Conservation (phyloP, 2,329 filamentous ascomycete genomes). For the Ophiostoma populinum region DNA sequence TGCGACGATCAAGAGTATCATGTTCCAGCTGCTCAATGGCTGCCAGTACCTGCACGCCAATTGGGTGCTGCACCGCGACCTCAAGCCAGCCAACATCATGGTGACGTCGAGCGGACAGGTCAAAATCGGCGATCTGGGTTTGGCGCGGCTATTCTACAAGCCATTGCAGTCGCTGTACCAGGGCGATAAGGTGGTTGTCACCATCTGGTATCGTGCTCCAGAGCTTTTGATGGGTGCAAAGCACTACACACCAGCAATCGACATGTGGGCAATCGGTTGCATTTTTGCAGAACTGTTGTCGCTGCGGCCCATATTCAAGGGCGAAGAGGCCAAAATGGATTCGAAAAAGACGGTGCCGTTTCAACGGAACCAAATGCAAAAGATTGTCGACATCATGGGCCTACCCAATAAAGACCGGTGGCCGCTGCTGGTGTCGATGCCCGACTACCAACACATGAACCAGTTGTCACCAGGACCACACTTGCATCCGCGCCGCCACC, state of each 20-base stretch:
- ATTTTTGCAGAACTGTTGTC: conserved; percentile 92
- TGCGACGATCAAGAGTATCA: conserved; percentile 75
- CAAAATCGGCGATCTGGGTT: conserved; percentile 84
- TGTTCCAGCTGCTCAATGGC: conserved; percentile 91
- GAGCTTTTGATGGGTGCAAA: conserved; percentile 79
- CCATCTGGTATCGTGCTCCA: conserved; percentile 95
- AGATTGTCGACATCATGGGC: conserved; percentile 93
- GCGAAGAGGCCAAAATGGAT: conserved; percentile 98
- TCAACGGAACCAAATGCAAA: conserved; percentile 96
- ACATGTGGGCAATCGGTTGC: conserved; percentile 94
- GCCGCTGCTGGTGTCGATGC: conserved; percentile 72
- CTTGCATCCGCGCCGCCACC: conserved; percentile 16
- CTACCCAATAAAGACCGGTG: conserved; percentile 77
- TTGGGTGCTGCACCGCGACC: conserved; percentile 91
- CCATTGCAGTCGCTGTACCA: conserved; percentile 80
- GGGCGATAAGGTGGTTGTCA: conserved; percentile 95
- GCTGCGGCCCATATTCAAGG: conserved; percentile 89
- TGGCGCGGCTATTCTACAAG: conserved; percentile 87
- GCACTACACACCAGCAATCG: conserved; percentile 95
- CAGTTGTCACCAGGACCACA: conserved; percentile 27
- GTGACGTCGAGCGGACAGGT: conserved; percentile 81
- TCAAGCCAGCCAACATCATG: conserved; percentile 98
- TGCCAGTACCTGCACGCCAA: conserved; percentile 89
- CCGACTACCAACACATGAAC: conserved; percentile 60
- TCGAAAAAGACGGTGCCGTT: conserved; percentile 95